Evolutionary conservation across 2,329 filamentous ascomycete species (phyloP), one percentile per base, ranked within the genome.

Genomic region (Coleophoma cylindrospora): DNA sequence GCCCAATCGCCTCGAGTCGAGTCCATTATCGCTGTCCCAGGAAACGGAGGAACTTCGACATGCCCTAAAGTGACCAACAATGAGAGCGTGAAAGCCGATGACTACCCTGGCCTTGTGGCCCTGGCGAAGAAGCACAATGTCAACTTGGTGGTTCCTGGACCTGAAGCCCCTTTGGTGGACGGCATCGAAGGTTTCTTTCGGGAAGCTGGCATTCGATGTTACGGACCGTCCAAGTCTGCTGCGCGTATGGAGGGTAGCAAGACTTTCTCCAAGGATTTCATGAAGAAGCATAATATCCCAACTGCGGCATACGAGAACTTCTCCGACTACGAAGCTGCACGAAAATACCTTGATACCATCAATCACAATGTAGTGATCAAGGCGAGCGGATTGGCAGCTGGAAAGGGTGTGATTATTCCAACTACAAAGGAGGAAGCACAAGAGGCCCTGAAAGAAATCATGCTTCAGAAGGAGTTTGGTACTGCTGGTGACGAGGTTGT

Each of bases 251-350:
- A 99, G 71, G 94, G 94, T 53, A 95, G 89, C 73, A 99, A 99
- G 76, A 89, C 92, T 11, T 97, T 95, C 69, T 91, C 89, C 54
- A 99, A 99, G 68, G 91, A 97, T 69, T 97, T 97, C 66, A 99
- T 97, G 94, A 86, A 87, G 69, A 84, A 86, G 57, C 83, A 95
- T 71, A 79, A 80, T 62, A 95, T 99, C 61, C 91, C 92, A 36
- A 97, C 94, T 1, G 94, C 94, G 14, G 83, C 81, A 37, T 97
- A 96, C 72, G 82, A 86, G 68, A 96, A 95, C 73, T 96, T 97
- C 66, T 82, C 77, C 67, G 78, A 88, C 61, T 91, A 87, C 68
- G 80, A 86, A 49, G 73, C 81, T 43, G 91, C 91, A 13, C 74
- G 76, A 57, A 72, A 81, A 59, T 95, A 97, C 66, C 73, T 97